A percentile compares a stretch with the other conserved stretches of the same genome.
These are phyloP conservation scores for Russula foetens DNA, from an alignment of 768 basidiomycete genomes.

Conservation along the genomic window DNA sequence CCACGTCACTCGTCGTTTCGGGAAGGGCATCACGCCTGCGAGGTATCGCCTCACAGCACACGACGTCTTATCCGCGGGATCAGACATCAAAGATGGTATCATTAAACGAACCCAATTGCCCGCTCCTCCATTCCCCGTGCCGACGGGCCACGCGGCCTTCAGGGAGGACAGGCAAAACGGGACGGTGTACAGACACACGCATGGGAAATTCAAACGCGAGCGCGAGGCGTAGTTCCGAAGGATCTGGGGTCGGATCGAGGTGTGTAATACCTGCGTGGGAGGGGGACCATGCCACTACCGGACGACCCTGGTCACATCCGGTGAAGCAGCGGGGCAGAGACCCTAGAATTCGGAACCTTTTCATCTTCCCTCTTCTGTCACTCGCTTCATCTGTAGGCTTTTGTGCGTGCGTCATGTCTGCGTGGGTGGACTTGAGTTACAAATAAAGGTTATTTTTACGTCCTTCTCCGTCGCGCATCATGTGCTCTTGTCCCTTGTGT, in stretches of 20 bases:
- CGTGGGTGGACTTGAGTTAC: not conserved
- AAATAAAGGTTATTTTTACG: not conserved
- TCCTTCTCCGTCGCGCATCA: not conserved
- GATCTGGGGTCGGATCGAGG: not conserved
- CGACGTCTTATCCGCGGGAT: slow-evolving; percentile 31
- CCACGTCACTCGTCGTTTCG: slow-evolving; percentile 54
- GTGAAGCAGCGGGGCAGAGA: not conserved
- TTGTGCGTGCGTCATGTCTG: not conserved
- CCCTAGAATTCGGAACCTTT: not conserved
- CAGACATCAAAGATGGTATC: slow-evolving; percentile 4
- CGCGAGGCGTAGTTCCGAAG: not conserved
- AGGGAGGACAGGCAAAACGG: slow-evolving; percentile 11
- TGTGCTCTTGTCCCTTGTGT: not conserved
- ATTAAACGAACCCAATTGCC: not conserved
- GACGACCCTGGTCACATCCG: too few species aligned
- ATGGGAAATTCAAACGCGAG: not conserved
- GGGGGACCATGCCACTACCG: too few species aligned
- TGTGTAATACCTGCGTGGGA: not conserved
- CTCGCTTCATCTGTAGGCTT: not conserved
- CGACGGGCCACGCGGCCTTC: not conserved
- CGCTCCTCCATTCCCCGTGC: not conserved
- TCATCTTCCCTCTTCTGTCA: not conserved
- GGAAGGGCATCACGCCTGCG: slow-evolving; percentile 54
- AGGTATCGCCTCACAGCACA: slow-evolving; percentile 44
- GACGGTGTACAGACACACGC: not conserved